These are phyloP conservation scores for Sporothrix pseudoabietina DNA, from an alignment of 2,329 filamentous ascomycete species.

Conservation along the genomic window DNA sequence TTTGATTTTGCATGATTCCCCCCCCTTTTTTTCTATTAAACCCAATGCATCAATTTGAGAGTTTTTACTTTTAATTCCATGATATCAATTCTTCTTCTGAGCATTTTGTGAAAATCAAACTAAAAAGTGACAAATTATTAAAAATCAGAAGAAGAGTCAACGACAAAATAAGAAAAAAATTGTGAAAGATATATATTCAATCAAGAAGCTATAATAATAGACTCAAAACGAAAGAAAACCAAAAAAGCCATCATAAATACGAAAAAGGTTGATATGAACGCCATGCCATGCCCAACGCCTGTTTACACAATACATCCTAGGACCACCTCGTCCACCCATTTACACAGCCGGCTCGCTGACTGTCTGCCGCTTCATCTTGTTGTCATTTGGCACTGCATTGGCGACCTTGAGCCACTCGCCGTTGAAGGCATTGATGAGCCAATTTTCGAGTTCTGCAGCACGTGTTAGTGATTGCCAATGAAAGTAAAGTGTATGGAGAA, in stretches of 20 bases:
- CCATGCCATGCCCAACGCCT: conserved; percentile 10
- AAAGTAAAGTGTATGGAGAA: neutral
- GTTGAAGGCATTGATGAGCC: conserved; percentile 97
- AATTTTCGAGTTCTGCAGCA: conserved; percentile 72
- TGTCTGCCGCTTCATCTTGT: conserved; percentile 15
- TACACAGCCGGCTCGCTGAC: neutral
- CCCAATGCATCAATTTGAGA: no score
- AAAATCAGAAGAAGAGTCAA: no score
- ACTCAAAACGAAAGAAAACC: neutral
- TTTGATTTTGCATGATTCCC: neutral
- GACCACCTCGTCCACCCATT: neutral
- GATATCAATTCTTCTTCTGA: no score
- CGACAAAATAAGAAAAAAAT: neutral
- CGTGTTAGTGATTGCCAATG: conserved; percentile 34
- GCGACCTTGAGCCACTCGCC: conserved; percentile 79
- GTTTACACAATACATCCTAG: neutral
- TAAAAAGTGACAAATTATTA: neutral
- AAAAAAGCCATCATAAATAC: neutral
- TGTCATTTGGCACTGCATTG: conserved; percentile 51
- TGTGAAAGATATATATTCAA: neutral
- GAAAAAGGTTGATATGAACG: neutral
- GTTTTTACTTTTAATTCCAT: no score
- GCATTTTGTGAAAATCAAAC: neutral
- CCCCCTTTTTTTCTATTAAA: neutral
- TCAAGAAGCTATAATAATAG: neutral